These are phyloP conservation scores for Termitomyces sp. DNA, from an alignment of 768 basidiomycete species.

Conservation along the genomic window DNA sequence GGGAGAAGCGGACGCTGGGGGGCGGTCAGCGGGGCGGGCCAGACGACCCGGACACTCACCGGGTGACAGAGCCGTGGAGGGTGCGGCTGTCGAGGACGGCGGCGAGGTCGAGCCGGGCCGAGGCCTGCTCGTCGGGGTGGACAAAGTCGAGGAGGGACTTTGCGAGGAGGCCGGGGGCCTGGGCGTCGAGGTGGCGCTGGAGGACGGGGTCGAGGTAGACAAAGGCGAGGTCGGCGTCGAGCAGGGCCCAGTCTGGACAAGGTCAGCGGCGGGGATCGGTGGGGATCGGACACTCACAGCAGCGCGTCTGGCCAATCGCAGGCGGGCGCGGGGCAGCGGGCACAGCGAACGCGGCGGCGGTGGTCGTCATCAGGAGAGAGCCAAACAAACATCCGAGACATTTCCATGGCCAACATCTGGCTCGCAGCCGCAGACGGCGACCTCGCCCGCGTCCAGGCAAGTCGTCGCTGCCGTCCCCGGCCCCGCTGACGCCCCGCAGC, in stretches of 20 bases:
- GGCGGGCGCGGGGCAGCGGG: slow-evolving; percentile 34
- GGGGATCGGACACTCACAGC: slow-evolving; percentile 56
- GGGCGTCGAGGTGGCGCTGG: slow-evolving; percentile 61
- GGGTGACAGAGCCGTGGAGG: slow-evolving; percentile 80
- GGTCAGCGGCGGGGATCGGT: slow-evolving; percentile 26
- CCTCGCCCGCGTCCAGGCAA: slow-evolving; percentile 65
- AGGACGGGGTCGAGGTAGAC: slow-evolving; percentile 84
- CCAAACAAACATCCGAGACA: slow-evolving; percentile 1
- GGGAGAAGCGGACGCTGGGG: slow-evolving; percentile 66
- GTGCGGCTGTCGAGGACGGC: slow-evolving; percentile 70
- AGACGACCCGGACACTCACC: slow-evolving; percentile 28
- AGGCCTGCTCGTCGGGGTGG: slow-evolving; percentile 78
- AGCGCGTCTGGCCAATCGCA: slow-evolving; percentile 67
- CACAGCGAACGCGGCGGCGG: slow-evolving; percentile 15
- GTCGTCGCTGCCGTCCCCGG: not conserved
- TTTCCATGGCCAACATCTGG: slow-evolving; percentile 70
- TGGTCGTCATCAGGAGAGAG: not conserved
- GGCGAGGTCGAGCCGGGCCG: slow-evolving; percentile 69
- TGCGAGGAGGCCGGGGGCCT: slow-evolving; percentile 65
- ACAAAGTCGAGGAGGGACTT: slow-evolving; percentile 72
- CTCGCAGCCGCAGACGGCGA: slow-evolving; percentile 91
- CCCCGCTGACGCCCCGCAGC: slow-evolving; percentile 27
- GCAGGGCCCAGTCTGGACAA: slow-evolving; percentile 70
- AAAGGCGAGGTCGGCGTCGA: slow-evolving; percentile 71
- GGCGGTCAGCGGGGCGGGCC: slow-evolving; percentile 12